Conservation (phyloP, 169 alveolate species). For the Eimeria sp. region DNA sequence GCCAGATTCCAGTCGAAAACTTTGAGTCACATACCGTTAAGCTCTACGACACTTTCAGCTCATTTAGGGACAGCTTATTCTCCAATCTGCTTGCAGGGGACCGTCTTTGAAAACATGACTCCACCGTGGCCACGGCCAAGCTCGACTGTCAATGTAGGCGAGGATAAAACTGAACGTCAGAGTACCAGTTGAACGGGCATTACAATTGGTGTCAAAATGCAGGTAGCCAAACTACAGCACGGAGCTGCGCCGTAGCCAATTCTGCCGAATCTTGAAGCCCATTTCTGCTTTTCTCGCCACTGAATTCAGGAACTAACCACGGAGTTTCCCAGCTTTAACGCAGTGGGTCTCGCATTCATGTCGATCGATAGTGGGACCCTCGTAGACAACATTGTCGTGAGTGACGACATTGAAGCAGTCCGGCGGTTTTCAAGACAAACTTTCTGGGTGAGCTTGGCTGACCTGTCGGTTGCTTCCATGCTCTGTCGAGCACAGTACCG, state of each 20-base stretch:
- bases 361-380: slow-evolving; percentile 49
- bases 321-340: slow-evolving; percentile 27
- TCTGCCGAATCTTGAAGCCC: background rate
- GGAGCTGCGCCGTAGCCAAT: background rate
- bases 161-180: background rate
- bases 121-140: slow-evolving; percentile 45
- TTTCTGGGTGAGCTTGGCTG: slow-evolving; percentile 16
- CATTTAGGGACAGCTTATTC: background rate
- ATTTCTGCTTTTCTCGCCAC: background rate
- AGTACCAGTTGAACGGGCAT: background rate
- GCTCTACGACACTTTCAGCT: background rate
- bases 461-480: background rate
- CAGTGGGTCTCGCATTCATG: slow-evolving; percentile 47
- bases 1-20: background rate
- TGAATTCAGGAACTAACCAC: slow-evolving; percentile 6
- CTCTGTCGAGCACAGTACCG: background rate
- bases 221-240: background rate
- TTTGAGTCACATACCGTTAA: background rate
- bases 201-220: background rate
- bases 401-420: slow-evolving; percentile 9
- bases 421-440: slow-evolving; percentile 26
- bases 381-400: slow-evolving; percentile 28
- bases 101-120: background rate
- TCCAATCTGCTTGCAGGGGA: slow-evolving; percentile 12
- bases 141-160: background rate